Conservation (phyloP, 2,329 filamentous ascomycete species). For the Fusarium nygamai region DNA sequence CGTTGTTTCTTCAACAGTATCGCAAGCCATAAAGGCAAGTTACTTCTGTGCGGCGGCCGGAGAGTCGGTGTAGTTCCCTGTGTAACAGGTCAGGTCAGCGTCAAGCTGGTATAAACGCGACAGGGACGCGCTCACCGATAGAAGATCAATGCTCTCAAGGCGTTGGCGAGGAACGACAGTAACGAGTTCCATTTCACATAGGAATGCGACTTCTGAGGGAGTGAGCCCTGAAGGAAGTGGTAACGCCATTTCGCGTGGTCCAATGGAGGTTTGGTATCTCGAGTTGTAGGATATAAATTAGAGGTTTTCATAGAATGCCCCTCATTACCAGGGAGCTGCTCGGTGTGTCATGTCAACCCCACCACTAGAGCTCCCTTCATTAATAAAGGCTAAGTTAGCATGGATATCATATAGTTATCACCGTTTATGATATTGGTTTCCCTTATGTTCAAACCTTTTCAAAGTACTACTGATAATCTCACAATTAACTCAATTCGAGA, state of each 20-base stretch:
- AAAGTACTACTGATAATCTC: not conserved
- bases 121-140: conserved; percentile 73
- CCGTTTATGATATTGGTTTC: not conserved
- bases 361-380: conserved; percentile 1
- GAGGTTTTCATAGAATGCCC: conserved; percentile 15
- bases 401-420: not conserved
- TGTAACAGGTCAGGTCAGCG: conserved; percentile 30
- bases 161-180: conserved; percentile 92
- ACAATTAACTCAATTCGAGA: not conserved
- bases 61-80: conserved; percentile 83
- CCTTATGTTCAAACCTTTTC: not conserved
- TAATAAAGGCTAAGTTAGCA: not conserved
- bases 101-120: conserved; percentile 22
- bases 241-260: conserved; percentile 55
- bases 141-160: conserved; percentile 84
- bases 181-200: conserved; percentile 97
- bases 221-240: conserved; percentile 69
- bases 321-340: not conserved
- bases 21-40: conserved; percentile 92
- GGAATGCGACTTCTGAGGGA: conserved; percentile 88
- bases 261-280: conserved; percentile 1
- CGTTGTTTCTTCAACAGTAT: conserved; percentile 93
- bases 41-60: conserved; percentile 80
- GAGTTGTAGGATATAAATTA: conserved; percentile 25
- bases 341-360: conserved; percentile 19